Evolutionary conservation across 2,329 filamentous ascomycete species (phyloP), one percentile per base, ranked within the genome.

Genomic region (Cladophialophora carrionii): DNA sequence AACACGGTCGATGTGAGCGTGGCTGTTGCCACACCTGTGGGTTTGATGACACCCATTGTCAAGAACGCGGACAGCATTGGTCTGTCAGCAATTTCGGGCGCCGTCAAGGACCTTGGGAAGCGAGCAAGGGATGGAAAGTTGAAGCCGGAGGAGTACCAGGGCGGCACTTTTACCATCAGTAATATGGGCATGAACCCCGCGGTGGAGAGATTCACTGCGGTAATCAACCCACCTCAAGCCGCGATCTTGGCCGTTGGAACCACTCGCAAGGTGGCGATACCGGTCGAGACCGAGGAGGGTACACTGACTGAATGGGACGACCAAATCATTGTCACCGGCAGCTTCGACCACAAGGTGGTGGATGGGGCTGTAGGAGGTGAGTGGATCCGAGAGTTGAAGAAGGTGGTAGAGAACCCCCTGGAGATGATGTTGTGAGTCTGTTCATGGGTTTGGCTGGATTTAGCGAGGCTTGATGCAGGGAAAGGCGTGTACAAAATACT

Each of bases 161-260:
- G 95, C 63, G 95, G 95, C 78, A 96, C 92, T 78, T 96, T 99
- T 82, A 97, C 94, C 79, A 98, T 99, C 82, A 96, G 91, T 83
- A 99, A 99, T 88, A 96, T 99, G 95, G 95, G 95, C 80, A 99
- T 99, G 95, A 99, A 99, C 87, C 77, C 88, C 55, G 94, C 95
- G 57, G 89, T 99, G 69, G 93, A 98, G 82, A 88, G 93, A 78
- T 99, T 99, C 83, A 98, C 95, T 59, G 95, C 95, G 72, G 90
- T 99, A 76, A 96, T 99, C 86, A 99, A 99, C 87, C 95, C 96
- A 71, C 95, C 95, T 61, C 96, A 99, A 84, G 91, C 95, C 61
- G 90, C 88, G 76, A 99, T 99, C 78, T 85, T 99, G 70, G 94
- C 95, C 62, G 91, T 99, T 65, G 95, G 96, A 74, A 96, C 92